Evolutionary conservation across 176 grass and related monocot species (phyloP).

Genomic region (Raddia guianensis): DNA sequence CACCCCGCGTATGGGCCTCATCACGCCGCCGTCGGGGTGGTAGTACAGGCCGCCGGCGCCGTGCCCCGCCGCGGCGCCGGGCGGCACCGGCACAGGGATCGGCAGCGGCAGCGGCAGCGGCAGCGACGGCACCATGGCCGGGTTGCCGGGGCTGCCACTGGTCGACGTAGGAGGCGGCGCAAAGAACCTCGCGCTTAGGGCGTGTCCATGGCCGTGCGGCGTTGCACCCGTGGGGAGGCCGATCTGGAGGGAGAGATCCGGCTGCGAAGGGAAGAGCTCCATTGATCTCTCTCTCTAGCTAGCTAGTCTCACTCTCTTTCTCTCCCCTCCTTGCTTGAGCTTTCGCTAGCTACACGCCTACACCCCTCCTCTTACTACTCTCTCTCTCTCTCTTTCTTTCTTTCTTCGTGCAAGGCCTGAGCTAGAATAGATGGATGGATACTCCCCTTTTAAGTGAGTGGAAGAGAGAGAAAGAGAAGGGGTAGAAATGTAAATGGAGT

Average conservation of each 20-base stretch:
- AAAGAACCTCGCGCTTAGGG: conserved; percentile 45
- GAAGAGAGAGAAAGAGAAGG: conserved; percentile 34
- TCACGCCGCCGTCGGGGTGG: conserved; percentile 33
- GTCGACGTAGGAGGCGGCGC: neutral
- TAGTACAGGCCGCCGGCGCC: conserved; percentile 34
- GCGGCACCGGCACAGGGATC: neutral
- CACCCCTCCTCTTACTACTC: neutral
- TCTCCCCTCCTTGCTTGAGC: too few species aligned
- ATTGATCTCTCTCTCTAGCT: conserved; percentile 45
- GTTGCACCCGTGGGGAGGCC: conserved; percentile 50
- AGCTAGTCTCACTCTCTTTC: neutral
- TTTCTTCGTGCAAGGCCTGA: conserved; percentile 44
- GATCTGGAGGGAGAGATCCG: conserved; percentile 91
- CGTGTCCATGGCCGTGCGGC: conserved; percentile 29
- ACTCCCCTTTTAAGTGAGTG: conserved; percentile 45
- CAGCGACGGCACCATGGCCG: conserved; percentile 35
- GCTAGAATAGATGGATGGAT: conserved; percentile 28
- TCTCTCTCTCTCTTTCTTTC: conserved; percentile 9
- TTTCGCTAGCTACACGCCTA: too few species aligned
- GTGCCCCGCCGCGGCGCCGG: conserved; percentile 22
- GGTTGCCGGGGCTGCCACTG: neutral
- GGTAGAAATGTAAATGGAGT: conserved; percentile 37
- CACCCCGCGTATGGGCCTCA: conserved; percentile 71
- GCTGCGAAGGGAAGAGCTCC: conserved; percentile 84
- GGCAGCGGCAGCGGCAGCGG: conserved; percentile 35